Conservation (phyloP, 1,139 yeast species). For the Scheffersomyces insectosa region DNA sequence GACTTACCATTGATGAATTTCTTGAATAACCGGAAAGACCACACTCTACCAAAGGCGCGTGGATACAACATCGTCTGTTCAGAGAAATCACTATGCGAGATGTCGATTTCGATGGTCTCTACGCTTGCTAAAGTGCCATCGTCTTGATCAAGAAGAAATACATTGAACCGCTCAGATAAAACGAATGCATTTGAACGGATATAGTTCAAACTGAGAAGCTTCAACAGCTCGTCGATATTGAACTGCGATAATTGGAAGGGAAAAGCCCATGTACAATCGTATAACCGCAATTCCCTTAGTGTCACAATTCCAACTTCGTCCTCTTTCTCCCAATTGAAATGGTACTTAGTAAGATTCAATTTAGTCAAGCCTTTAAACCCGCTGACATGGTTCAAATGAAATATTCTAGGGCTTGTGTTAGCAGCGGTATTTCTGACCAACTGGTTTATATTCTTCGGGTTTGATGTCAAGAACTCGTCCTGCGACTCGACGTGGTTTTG, state of each 20-base stretch:
- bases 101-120: constrained; percentile 19
- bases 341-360: constrained; percentile 30
- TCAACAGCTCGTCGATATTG: constrained; percentile 25
- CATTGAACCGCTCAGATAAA: constrained; percentile 38
- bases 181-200: constrained; percentile 32
- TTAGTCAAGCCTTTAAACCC: constrained; percentile 21
- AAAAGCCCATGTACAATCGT: constrained; percentile 47
- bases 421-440: constrained; percentile 10
- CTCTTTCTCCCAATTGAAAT: constrained; percentile 31
- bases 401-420: constrained; percentile 23
- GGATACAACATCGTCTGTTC: constrained; percentile 2
- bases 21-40: constrained; percentile 12
- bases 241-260: constrained; percentile 40
- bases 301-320: constrained; percentile 6
- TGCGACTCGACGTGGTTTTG: constrained; percentile 21
- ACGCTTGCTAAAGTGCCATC: constrained; percentile 23
- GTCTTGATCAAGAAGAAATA: constrained; percentile 24
- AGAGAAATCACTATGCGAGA: constrained; percentile 7
- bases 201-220: constrained; percentile 26
- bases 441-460: constrained; percentile 16
- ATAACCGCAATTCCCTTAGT: constrained; percentile 17
- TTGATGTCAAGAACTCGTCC: constrained; percentile 12
- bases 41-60: constrained; percentile 6
- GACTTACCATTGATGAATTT: constrained; percentile 13
- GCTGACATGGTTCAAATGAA: constrained; percentile 33